Evolutionary conservation across 768 basidiomycete genomes (phyloP).

Genomic region (Psilocybe cubensis): DNA sequence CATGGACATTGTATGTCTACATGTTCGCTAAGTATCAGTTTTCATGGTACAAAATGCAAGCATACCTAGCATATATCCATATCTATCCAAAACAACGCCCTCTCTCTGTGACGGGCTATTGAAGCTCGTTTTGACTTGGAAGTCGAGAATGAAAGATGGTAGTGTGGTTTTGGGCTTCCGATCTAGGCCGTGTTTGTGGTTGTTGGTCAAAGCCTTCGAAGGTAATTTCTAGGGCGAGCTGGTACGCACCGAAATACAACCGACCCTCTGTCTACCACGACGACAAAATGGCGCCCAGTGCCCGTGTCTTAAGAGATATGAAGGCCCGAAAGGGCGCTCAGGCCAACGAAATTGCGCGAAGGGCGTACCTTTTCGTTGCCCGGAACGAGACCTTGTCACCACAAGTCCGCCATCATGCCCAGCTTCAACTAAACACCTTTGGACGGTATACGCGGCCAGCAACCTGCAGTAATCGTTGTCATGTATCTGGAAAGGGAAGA

Average conservation of each 20-base stretch:
- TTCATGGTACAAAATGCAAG: background rate
- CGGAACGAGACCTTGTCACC: constrained; percentile 89
- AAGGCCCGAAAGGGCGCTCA: constrained; percentile 74
- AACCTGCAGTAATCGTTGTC: constrained; percentile 88
- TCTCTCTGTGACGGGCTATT: constrained; percentile 7
- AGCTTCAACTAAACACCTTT: constrained; percentile 90
- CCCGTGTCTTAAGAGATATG: constrained; percentile 72
- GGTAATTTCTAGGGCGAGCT: background rate
- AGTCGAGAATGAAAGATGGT: constrained; percentile 3
- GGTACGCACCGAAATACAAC: background rate
- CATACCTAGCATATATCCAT: constrained; percentile 30
- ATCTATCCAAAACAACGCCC: constrained; percentile 13
- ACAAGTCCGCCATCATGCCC: constrained; percentile 91
- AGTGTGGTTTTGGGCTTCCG: constrained; percentile 21
- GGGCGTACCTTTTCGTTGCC: constrained; percentile 93
- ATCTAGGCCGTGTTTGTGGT: constrained; percentile 39
- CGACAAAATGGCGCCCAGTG: constrained; percentile 42
- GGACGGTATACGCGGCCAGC: constrained; percentile 82
- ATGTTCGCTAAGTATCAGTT: constrained; percentile 1
- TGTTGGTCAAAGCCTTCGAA: constrained; percentile 27
- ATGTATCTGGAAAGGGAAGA: constrained; percentile 82
- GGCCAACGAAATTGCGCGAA: constrained; percentile 78
- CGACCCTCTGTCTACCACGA: background rate
- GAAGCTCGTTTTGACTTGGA: constrained; percentile 4
- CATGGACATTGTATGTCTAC: constrained; percentile 56